These are phyloP conservation scores for Sonneratia alba DNA, from an alignment of 345 rosid genomes.

Conservation along the genomic window DNA sequence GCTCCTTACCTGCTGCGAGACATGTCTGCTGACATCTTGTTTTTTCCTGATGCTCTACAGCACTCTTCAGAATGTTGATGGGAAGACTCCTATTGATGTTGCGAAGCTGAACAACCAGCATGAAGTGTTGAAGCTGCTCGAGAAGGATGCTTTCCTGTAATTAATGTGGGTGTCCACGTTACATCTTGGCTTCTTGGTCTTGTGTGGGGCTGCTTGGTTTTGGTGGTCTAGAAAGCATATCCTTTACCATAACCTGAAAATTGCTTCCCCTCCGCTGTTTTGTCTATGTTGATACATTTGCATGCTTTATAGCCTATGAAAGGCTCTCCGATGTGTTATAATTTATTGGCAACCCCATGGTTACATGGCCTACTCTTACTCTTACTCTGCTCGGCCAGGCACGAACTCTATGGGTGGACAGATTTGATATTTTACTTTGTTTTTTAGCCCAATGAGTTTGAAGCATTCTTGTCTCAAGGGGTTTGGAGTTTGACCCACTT, in stretches of 20 bases:
- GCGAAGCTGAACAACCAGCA: constrained; percentile 93
- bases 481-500: not conserved
- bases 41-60: constrained; percentile 22
- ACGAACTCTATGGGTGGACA: no score
- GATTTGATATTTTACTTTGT: not conserved
- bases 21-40: not conserved
- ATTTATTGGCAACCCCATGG: not conserved
- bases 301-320: not conserved
- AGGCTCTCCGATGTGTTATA: not conserved
- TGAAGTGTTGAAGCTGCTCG: constrained; percentile 81
- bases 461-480: not conserved
- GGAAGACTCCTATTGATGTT: constrained; percentile 93
- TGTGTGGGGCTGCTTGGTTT: not conserved
- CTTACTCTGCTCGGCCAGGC: not conserved
- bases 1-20: no score
- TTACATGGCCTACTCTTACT: not conserved
- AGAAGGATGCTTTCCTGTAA: constrained; percentile 94
- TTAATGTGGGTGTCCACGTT: not conserved
- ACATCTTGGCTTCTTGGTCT: not conserved
- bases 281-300: no score
- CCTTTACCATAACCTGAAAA: no score
- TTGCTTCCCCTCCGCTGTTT: no score
- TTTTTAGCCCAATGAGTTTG: not conserved
- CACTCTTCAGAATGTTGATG: constrained; percentile 90
- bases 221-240: not conserved